phyloP scores from a whole-genome alignment of 257 asterid genomes.

The Mentha longifolia region DNA sequence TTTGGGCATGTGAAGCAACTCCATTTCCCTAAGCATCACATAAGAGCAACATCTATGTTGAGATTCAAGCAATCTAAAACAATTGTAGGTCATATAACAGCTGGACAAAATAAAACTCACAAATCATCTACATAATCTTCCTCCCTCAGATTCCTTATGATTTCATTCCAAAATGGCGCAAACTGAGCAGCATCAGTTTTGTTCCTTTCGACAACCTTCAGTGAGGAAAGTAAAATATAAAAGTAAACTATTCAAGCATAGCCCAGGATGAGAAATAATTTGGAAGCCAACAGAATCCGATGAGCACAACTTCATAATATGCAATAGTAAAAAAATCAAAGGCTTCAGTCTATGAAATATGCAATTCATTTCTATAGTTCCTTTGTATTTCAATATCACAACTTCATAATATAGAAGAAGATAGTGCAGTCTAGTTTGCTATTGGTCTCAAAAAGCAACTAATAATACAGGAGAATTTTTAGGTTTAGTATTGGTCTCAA shows the following conservation, averaged over 20 bases:
- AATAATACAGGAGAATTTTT: not conserved
- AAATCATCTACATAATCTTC: constrained; percentile 79
- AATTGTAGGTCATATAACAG: constrained; percentile 25
- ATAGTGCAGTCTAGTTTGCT: not conserved
- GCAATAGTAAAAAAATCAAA: constrained; percentile 1
- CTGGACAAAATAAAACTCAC: constrained; percentile 53
- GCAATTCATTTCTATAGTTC: not conserved
- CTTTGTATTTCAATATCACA: not conserved
- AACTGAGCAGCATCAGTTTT: constrained; percentile 84
- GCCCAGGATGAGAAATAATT: not conserved
- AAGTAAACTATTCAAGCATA: constrained; percentile 30
- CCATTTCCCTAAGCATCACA: constrained; percentile 72
- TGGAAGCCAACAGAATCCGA: constrained; percentile 11
- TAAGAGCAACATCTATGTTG: constrained; percentile 31
- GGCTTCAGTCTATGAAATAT: not conserved
- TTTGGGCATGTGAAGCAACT: constrained; percentile 90
- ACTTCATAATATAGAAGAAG: not conserved
- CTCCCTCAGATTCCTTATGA: constrained; percentile 82
- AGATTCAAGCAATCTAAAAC: constrained; percentile 20
- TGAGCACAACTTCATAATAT: too few species aligned
- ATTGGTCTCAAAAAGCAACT: too few species aligned
- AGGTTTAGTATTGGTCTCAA: constrained; percentile 5
- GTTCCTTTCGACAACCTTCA: constrained; percentile 64
- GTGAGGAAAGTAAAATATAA: constrained; percentile 29
- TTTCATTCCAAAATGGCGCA: constrained; percentile 99